These are phyloP conservation scores for Penicillium taxi DNA, from an alignment of 495 filamentous ascomycete species.

Conservation along the genomic window DNA sequence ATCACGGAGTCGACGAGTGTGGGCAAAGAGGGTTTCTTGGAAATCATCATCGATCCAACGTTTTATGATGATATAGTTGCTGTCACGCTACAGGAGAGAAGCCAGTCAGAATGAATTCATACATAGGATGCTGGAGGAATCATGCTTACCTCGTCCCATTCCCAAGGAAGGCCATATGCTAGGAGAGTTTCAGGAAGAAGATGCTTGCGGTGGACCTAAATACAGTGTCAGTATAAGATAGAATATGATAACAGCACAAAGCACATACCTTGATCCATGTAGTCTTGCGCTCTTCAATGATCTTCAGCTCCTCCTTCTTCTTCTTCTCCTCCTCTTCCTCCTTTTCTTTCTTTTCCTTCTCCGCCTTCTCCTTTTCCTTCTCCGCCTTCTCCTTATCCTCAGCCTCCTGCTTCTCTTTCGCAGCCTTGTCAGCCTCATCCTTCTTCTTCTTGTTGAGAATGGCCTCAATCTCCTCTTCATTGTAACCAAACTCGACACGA, in stretches of 20 bases:
- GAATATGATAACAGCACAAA: too few species aligned
- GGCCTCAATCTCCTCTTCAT: conserved; percentile 44
- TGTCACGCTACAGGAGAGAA: conserved; percentile 39
- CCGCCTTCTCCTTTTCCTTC: background rate
- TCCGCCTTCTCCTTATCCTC: conserved; percentile 40
- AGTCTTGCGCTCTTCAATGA: conserved; percentile 41
- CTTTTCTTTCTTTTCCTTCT: conserved; percentile 2
- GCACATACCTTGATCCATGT: conserved; percentile 46
- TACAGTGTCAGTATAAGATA: too few species aligned
- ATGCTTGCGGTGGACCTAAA: conserved; percentile 41
- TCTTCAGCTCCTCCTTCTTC: conserved; percentile 33
- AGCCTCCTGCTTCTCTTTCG: conserved; percentile 37
- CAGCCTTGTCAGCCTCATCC: conserved; percentile 42
- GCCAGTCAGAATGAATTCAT: background rate
- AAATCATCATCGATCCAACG: conserved; percentile 64
- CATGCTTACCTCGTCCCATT: conserved; percentile 40
- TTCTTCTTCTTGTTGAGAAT: conserved; percentile 51
- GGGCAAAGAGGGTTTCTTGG: conserved; percentile 63
- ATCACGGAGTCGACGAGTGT: conserved; percentile 58
- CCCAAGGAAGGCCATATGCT: conserved; percentile 42
- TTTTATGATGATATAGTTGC: conserved; percentile 69
- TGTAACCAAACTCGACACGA: conserved; percentile 30
- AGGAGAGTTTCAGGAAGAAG: conserved; percentile 44
- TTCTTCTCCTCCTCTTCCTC: conserved; percentile 39
- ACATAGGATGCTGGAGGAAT: background rate